Evolutionary conservation across 208 protist species (phyloP), one percentile per base, ranked within the genome.

Genomic region (Leishmania gerbilli): DNA sequence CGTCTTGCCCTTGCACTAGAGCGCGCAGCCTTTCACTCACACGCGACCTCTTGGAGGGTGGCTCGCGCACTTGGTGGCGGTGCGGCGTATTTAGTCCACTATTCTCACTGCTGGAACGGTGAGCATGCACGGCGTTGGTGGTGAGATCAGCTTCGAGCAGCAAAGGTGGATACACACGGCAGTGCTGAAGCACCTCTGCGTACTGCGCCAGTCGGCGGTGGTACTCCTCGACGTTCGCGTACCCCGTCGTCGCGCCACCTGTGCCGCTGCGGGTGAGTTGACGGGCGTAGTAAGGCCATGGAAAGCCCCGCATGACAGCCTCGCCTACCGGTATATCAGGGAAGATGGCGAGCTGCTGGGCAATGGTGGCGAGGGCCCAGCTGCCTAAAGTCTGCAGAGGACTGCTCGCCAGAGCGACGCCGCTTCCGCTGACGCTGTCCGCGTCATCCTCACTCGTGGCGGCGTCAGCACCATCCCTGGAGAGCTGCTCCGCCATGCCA

Each of bases 301-400:
- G 91, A 71, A 93, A 95, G 13, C 83, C 82, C 7, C 88, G 90
- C 62, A 84, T 76, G 17, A 95, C 83, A 3, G 88, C 67, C 80
- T 95, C 88, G 27, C 89, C 87, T 4, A 93, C 75, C 6, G 89
- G 89, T 47, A 91, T 76, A 81, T 96, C 90, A 17, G 89, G 89
- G 58, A 93, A 95, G 45, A 89, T 49, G 69, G 81, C 76, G 45
- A 93, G 79, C 71, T 91, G 83, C 65, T 84, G 80, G 9, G 76
- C 80, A 19, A 94, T 67, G 42, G 83, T 71, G 51, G 87, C 86
- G 24, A 96, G 71, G 56, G 91, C 89, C 80, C 89, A 95, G 82
- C 84, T 87, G n/a, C 87, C 90, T n/a, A 96, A 62, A 11, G 80
- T 84, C 51, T 87, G 86, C 45, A 96, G 69, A 17, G 86, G 77